Base-by-base conservation (phyloP, 495 filamentous ascomycete genomes). In the Podospora comata region DNA sequence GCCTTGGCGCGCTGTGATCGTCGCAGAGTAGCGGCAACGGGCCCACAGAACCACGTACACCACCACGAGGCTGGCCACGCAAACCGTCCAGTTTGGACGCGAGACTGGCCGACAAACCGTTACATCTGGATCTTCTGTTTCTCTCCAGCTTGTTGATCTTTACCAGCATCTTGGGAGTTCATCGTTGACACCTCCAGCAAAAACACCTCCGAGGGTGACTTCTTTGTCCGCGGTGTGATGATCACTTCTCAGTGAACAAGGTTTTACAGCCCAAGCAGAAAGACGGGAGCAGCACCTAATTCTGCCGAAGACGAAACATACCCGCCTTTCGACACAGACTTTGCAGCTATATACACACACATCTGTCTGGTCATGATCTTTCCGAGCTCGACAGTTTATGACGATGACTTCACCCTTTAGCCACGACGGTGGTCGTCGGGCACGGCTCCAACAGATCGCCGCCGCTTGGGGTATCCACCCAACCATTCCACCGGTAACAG, bases 371-470 rank as follows among this genome's bases (percentile, higher is more conserved):
- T 48, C 13, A 48, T 48, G 39, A 48, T 48, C 39, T 11, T 11
- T 3, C 5, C 0, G 15, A 48, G 39, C 39, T 48, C 39, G 9
- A 48, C 9, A 9, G 9, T 48, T 11, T 11, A 48, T 44, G 28
- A 63, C n/a, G 58, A 74, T 75, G 69, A 66, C 71, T 19, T 48
- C 68, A 15, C n/a, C 60, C 18, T 65, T 70, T 59, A 56, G 74
- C 32, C 72, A 73, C 27, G 72, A 70, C 62, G 75, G 78, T 71
- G 72, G 65, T 16, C 78, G 73, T 28, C 76, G 69, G 60, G 65
- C 71, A 55, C 78, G 77, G 64, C 79, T 83, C 13, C 76, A 75
- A 15, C 67, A 74, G 62, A 72, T 82, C 15, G 79, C 79, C 55
- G 70, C 76, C 20, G 73, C 74, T 68, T 79, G 72, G 70, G 79